Evolutionary conservation across 2,329 filamentous ascomycete genomes (phyloP).

Genomic region (Neocucurbitaria cava): DNA sequence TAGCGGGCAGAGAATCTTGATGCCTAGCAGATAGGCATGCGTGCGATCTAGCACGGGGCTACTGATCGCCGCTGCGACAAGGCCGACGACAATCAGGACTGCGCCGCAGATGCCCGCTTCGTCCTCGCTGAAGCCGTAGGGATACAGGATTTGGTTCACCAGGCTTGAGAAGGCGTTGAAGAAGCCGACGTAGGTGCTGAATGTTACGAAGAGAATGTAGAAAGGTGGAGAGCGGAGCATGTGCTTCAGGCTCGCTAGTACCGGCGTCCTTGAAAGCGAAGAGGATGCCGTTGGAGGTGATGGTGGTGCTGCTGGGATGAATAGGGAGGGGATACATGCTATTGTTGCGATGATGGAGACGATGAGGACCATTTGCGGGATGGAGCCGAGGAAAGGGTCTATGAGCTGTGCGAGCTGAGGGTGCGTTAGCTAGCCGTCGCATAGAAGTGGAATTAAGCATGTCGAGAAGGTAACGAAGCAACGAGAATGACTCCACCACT

Average conservation of each 20-base stretch:
- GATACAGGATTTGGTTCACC: constrained; percentile 86
- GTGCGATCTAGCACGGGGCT: constrained; percentile 85
- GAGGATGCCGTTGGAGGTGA: constrained; percentile 77
- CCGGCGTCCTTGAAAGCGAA: constrained; percentile 60
- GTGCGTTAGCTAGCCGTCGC: constrained; percentile 1
- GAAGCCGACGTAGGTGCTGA: constrained; percentile 82
- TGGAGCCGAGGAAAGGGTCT: constrained; percentile 75
- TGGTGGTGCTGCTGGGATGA: constrained; percentile 78
- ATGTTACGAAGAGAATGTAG: constrained; percentile 83
- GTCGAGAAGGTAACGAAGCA: neutral
- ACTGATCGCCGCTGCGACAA: constrained; percentile 76
- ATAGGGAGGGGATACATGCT: constrained; percentile 76
- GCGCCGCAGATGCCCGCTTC: constrained; percentile 90
- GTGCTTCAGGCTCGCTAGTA: constrained; percentile 58
- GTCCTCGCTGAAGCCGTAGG: constrained; percentile 83
- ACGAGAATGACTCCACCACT: constrained; percentile 32
- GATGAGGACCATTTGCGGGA: constrained; percentile 85
- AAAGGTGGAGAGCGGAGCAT: constrained; percentile 69
- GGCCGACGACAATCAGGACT: constrained; percentile 85
- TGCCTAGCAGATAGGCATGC: constrained; percentile 76
- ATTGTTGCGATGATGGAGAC: constrained; percentile 80
- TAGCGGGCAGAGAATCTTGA: constrained; percentile 77
- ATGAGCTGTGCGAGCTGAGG: constrained; percentile 74
- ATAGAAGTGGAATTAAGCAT: neutral
- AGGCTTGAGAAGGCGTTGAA: constrained; percentile 93